Conservation (phyloP, 768 basidiomycete species). For the Suillus clintonianus region DNA sequence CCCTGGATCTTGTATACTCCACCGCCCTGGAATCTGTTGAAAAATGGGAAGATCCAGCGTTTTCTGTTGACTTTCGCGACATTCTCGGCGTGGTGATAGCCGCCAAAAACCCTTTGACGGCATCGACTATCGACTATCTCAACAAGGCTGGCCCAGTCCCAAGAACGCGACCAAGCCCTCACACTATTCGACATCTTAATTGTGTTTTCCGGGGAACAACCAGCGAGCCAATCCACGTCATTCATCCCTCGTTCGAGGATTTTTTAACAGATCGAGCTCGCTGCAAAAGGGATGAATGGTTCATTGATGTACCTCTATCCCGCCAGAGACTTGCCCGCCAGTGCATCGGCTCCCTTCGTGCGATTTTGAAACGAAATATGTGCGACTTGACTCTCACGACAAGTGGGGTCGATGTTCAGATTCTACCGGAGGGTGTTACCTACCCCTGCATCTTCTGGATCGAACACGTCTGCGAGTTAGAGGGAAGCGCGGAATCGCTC, state of each 20-base stretch:
- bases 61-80: conserved; percentile 31
- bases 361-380: conserved; percentile 27
- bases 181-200: conserved; percentile 29
- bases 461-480: conserved; percentile 25
- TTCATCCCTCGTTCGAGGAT: conserved; percentile 36
- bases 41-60: conserved; percentile 30
- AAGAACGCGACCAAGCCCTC: conserved; percentile 27
- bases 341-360: conserved; percentile 21
- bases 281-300: conserved; percentile 30
- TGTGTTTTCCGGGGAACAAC: conserved; percentile 29
- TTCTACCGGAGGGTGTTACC: conserved; percentile 25
- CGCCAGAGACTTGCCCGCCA: conserved; percentile 24
- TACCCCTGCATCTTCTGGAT: conserved; percentile 31
- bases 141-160: conserved; percentile 12
- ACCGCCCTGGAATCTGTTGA: conserved; percentile 33
- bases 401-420: conserved; percentile 10
- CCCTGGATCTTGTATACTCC: conserved; percentile 29
- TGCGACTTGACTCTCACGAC: conserved; percentile 21
- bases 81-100: conserved; percentile 33
- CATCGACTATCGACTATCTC: conserved; percentile 26
- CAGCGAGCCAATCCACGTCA: conserved; percentile 26
- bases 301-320: conserved; percentile 25
- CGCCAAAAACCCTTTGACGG: conserved; percentile 28
- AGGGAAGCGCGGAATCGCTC: conserved; percentile 4
- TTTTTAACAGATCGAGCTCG: conserved; percentile 33